A percentile compares a stretch with the other conserved stretches of the same genome.
phyloP scores from a whole-genome alignment of 2,329 filamentous ascomycete genomes.

The Colletotrichum cuscutae region DNA sequence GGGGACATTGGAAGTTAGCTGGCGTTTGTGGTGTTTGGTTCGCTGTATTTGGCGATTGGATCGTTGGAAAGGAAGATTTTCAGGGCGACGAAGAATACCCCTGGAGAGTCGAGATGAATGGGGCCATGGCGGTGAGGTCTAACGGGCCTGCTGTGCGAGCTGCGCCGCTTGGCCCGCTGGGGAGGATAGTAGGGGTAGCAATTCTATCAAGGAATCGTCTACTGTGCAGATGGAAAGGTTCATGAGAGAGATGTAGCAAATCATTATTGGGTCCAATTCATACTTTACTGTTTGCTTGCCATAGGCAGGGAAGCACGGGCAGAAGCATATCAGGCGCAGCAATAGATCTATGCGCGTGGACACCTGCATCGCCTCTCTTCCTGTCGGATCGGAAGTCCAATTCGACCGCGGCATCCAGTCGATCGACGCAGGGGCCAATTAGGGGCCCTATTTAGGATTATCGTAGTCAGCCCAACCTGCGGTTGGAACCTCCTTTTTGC shows the following conservation, averaged over 20 bases:
- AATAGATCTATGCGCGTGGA: not conserved
- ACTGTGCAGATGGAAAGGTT: not conserved
- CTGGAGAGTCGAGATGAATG: not conserved
- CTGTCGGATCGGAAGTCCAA: too few species aligned
- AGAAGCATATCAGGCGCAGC: not conserved
- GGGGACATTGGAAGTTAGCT: constrained; percentile 74
- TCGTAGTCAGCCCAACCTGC: too few species aligned
- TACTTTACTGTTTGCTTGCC: constrained; percentile 13
- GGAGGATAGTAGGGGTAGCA: not conserved
- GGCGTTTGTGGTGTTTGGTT: constrained; percentile 61
- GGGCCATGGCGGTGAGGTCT: not conserved
- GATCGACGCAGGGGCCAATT: too few species aligned
- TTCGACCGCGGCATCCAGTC: too few species aligned
- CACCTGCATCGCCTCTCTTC: constrained; percentile 11
- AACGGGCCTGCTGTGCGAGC: not conserved
- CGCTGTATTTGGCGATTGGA: constrained; percentile 58
- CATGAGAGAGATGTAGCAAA: not conserved
- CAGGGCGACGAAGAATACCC: not conserved
- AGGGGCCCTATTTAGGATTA: too few species aligned
- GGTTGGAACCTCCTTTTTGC: too few species aligned
- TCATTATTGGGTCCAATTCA: not conserved
- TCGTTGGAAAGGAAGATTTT: constrained; percentile 42
- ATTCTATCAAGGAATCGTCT: not conserved
- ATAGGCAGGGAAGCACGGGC: not conserved
- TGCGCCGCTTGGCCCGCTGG: not conserved